phyloP scores from a whole-genome alignment of 31 red algal genomes.

The Asparagopsis taxiformis region DNA sequence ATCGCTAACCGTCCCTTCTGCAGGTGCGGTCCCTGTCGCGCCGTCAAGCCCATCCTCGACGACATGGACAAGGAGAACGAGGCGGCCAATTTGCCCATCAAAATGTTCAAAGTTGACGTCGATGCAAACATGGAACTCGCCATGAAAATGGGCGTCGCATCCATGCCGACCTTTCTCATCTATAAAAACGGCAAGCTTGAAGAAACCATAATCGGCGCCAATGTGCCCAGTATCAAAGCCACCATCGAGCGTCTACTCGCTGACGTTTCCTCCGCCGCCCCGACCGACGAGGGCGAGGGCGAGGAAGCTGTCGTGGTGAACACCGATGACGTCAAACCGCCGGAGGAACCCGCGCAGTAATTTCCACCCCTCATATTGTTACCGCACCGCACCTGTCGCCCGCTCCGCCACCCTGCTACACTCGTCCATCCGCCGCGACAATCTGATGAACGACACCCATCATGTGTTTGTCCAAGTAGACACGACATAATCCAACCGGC shows the following conservation, averaged over 20 bases:
- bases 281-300: not conserved
- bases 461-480: no score
- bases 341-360: not conserved
- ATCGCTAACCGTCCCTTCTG: not conserved
- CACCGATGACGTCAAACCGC: no score
- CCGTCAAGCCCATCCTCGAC: not conserved
- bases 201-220: not conserved
- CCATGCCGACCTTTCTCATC: not conserved
- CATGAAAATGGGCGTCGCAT: not conserved
- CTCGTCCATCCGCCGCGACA: not conserved
- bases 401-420: not conserved
- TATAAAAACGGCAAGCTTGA: not conserved
- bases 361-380: not conserved
- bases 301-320: not conserved
- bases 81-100: not conserved
- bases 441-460: no score
- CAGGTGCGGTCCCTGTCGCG: not conserved
- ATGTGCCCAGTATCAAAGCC: not conserved
- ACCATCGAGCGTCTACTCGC: not conserved
- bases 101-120: not conserved
- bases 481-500: not conserved
- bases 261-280: not conserved
- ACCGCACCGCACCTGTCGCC: not conserved
- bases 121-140: not conserved
- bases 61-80: not conserved